Conservation (phyloP, 176 grass and related monocot species). For the Oryza punctata region DNA sequence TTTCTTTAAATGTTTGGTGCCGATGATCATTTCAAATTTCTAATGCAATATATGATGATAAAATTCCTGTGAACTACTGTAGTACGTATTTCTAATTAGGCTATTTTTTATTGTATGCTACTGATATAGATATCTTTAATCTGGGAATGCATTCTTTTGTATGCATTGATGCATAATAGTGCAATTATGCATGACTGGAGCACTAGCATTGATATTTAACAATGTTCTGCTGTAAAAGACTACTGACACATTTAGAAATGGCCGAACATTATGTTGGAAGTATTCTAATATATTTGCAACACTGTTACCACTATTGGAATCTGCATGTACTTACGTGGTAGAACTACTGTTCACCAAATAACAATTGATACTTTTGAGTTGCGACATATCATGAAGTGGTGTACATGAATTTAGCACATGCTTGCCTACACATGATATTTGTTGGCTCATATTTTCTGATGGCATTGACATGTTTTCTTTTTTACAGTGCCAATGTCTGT, state of each 20-base stretch:
- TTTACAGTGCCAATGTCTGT: slow-evolving; percentile 85
- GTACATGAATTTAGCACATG: neutral
- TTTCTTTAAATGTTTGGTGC: neutral
- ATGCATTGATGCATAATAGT: neutral
- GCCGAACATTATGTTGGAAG: neutral
- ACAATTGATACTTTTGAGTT: slow-evolving; percentile 5
- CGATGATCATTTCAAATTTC: neutral
- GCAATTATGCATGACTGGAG: neutral
- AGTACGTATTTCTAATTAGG: neutral
- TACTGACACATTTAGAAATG: neutral
- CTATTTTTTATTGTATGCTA: neutral
- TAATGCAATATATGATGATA: slow-evolving; percentile 3
- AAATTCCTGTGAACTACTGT: neutral
- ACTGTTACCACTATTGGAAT: slow-evolving; percentile 2
- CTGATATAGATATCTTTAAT: neutral
- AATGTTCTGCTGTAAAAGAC: slow-evolving; percentile 13
- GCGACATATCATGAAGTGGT: neutral
- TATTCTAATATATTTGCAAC: slow-evolving; percentile 4
- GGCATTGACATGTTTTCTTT: slow-evolving; percentile 21
- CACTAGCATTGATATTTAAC: slow-evolving; percentile 10
- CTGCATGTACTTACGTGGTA: neutral
- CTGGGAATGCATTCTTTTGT: neutral
- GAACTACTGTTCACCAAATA: neutral
- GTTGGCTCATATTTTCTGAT: neutral
- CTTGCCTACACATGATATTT: neutral